Conservation (phyloP, 352 stramenopile species). For the Pythium oligandrum region DNA sequence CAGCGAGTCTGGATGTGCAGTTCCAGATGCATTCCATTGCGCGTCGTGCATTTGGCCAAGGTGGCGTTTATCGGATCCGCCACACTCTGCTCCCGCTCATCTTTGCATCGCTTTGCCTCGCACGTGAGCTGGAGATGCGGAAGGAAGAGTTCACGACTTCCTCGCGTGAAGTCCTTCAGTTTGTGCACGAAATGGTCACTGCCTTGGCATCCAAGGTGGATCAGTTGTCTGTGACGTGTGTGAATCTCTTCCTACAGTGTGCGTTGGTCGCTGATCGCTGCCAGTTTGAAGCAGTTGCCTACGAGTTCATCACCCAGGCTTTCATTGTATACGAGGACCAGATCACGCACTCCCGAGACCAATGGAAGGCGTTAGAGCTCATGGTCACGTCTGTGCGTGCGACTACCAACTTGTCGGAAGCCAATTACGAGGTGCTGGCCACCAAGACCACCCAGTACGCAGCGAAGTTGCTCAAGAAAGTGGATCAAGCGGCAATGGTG, state of each 20-base stretch:
- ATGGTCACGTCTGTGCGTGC: constrained; percentile 89
- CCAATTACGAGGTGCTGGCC: constrained; percentile 94
- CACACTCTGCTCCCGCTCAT: constrained; percentile 93
- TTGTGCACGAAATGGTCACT: constrained; percentile 96
- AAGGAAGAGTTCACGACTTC: constrained; percentile 33
- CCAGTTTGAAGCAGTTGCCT: constrained; percentile 89
- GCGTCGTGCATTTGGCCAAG: constrained; percentile 73
- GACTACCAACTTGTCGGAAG: constrained; percentile 70
- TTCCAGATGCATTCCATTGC: constrained; percentile 61
- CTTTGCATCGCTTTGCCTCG: constrained; percentile 87
- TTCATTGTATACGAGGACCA: constrained; percentile 98
- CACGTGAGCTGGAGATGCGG: constrained; percentile 30
- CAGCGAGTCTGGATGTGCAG: constrained; percentile 58
- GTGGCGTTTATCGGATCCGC: constrained; percentile 84
- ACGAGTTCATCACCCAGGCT: constrained; percentile 95
- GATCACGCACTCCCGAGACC: constrained; percentile 88
- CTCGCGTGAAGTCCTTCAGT: constrained; percentile 94
- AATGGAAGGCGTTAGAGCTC: constrained; percentile 84
- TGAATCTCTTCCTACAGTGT: constrained; percentile 95
- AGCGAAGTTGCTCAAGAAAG: constrained; percentile 95
- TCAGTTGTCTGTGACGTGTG: constrained; percentile 59
- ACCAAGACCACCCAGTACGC: constrained; percentile 96
- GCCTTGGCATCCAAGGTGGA: constrained; percentile 82
- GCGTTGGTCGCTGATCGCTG: constrained; percentile 85
- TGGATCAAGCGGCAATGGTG: constrained; percentile 95